These are phyloP conservation scores for Solanum verrucosum DNA, from an alignment of 257 asterid species.

Conservation along the genomic window DNA sequence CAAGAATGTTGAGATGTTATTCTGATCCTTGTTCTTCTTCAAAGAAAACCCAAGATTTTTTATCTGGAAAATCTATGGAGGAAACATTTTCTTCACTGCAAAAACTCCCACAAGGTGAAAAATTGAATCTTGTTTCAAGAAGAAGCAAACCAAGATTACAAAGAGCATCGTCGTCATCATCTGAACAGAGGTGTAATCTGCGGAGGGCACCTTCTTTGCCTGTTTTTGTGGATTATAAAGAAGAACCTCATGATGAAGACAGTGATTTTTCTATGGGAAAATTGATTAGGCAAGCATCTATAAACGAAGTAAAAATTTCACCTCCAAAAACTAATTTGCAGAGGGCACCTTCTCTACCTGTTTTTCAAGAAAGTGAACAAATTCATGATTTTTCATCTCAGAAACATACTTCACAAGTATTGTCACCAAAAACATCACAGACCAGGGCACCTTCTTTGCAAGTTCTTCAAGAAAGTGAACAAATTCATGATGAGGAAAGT, in stretches of 20 bases:
- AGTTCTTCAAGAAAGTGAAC: conserved; percentile 1
- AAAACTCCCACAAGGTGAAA: background rate
- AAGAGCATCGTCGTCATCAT: background rate
- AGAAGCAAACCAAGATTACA: background rate
- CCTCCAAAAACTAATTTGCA: background rate
- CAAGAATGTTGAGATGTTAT: conserved; percentile 36
- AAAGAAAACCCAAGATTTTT: background rate
- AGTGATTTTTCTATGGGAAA: conserved; percentile 45
- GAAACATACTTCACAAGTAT: background rate
- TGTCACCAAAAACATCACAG: background rate
- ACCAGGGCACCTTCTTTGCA: conserved; percentile 15
- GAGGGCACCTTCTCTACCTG: conserved; percentile 18
- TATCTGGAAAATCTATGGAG: background rate
- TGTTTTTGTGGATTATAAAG: background rate
- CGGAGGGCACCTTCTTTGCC: conserved; percentile 36
- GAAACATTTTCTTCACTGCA: conserved; percentile 3
- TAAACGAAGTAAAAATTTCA: conserved; percentile 17
- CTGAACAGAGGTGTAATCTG: background rate
- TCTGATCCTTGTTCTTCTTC: conserved; percentile 39
- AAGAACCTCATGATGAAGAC: conserved; percentile 32
- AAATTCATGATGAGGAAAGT: conserved; percentile 27
- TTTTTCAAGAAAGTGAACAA: background rate
- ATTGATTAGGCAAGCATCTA: conserved; percentile 57
- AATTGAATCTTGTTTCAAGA: background rate
- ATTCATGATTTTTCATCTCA: conserved; percentile 7